Evolutionary conservation across 164 flowering plant species (phyloP).

Genomic region (Tinospora cordifolia): DNA sequence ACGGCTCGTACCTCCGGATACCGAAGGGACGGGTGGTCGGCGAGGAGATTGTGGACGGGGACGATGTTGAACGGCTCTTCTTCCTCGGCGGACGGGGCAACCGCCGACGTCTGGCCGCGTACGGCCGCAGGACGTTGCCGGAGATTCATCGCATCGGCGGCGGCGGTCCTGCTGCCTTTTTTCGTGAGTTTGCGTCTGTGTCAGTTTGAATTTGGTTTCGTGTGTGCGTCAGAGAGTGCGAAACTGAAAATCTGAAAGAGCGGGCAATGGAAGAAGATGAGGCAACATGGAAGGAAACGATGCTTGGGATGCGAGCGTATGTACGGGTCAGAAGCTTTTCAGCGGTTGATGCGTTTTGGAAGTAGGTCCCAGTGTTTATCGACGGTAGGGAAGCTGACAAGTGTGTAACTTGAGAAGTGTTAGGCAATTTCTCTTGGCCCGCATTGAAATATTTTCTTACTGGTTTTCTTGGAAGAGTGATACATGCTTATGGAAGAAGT

Average conservation of each 20-base stretch:
- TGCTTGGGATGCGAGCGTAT: neutral
- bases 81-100: neutral
- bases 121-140: conserved; percentile 2
- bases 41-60: conserved; percentile 58
- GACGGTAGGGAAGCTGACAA: too few relatives aligned
- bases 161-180: neutral
- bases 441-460: too few relatives aligned
- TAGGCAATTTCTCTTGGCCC: too few relatives aligned
- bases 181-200: neutral
- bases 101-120: neutral
- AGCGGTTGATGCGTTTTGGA: neutral
- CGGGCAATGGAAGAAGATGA: too few relatives aligned
- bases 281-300: neutral
- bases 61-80: conserved; percentile 27
- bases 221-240: too few relatives aligned
- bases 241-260: too few relatives aligned
- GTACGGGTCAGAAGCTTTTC: neutral
- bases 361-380: neutral
- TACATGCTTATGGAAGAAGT: too few relatives aligned
- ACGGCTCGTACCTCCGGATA: conserved; percentile 90
- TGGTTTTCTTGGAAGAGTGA: too few relatives aligned
- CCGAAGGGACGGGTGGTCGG: conserved; percentile 81
- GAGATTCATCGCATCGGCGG: neutral
- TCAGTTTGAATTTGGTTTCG: neutral
- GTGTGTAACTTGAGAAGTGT: too few relatives aligned